Percentiles rank a stretch among this genome's conserved stretches.
These are phyloP conservation scores for Quercus suber DNA, from an alignment of 306 rosid genomes.

Conservation along the genomic window DNA sequence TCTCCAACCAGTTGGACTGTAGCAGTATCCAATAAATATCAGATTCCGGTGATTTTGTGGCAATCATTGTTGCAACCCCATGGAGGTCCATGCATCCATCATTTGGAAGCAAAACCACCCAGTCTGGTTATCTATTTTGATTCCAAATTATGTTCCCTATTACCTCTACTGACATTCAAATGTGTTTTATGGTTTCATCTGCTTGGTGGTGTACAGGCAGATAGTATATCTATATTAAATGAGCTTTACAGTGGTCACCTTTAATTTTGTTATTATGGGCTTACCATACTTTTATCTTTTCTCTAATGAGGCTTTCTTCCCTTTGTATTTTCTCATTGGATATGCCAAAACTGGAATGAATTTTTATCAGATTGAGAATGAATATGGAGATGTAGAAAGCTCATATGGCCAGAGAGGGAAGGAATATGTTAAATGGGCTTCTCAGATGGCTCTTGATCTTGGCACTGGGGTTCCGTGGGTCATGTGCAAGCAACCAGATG, in stretches of 20 bases:
- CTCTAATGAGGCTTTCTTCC: slow-evolving; percentile 2
- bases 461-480: slow-evolving; percentile 98
- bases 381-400: slow-evolving; percentile 85
- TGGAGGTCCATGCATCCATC: not conserved
- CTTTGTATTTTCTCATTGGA: slow-evolving; percentile 24
- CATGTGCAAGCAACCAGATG: slow-evolving; percentile 96
- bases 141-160: not conserved
- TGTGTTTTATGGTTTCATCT: slow-evolving; percentile 1
- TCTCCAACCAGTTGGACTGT: not conserved
- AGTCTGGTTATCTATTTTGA: not conserved
- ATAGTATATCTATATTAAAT: not conserved
- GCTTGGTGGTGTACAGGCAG: slow-evolving; percentile 14
- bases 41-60: not conserved
- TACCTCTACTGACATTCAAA: not conserved
- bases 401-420: slow-evolving; percentile 75
- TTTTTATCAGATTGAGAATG: slow-evolving; percentile 87
- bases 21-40: not conserved
- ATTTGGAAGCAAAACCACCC: not conserved
- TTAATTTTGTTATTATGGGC: slow-evolving; percentile 16
- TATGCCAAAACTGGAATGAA: slow-evolving; percentile 13
- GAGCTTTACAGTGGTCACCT: slow-evolving; percentile 9
- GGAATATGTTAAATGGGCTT: slow-evolving; percentile 90
- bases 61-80: not conserved
- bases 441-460: slow-evolving; percentile 84
- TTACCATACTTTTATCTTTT: slow-evolving; percentile 8